phyloP scores from a whole-genome alignment of 768 basidiomycete genomes.

The Podaxis mareebaensis region DNA sequence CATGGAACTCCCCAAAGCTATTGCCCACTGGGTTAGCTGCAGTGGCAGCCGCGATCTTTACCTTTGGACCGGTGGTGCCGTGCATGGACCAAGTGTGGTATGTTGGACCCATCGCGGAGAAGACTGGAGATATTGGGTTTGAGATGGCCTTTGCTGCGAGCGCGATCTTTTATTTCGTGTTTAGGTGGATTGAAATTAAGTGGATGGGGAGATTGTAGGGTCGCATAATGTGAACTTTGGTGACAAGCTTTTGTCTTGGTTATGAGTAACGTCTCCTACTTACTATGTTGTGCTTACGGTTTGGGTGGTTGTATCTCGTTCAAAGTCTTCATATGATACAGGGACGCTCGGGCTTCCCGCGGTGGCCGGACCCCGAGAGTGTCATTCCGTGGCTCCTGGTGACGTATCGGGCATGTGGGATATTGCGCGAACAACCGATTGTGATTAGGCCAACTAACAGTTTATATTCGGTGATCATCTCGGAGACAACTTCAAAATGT shows the following conservation, averaged over 20 bases:
- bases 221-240: background rate
- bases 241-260: background rate
- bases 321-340: too few species aligned
- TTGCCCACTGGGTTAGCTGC: conserved; percentile 75
- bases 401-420: too few species aligned
- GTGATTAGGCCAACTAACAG: too few species aligned
- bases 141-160: conserved; percentile 65
- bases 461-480: too few species aligned
- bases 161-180: conserved; percentile 54
- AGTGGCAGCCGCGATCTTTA: conserved; percentile 48
- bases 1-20: conserved; percentile 56
- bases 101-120: conserved; percentile 67
- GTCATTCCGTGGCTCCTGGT: too few species aligned
- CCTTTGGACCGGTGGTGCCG: conserved; percentile 62
- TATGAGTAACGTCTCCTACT: background rate
- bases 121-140: conserved; percentile 81
- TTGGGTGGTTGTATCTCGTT: too few species aligned
- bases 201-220: conserved; percentile 21
- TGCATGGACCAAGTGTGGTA: conserved; percentile 81
- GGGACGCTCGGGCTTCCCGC: too few species aligned
- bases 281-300: too few species aligned
- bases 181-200: conserved; percentile 51
- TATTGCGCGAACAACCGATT: too few species aligned
- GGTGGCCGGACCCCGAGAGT: too few species aligned
- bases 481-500: too few species aligned